Evolutionary conservation across 2,329 filamentous ascomycete genomes (phyloP), one percentile per base, ranked within the genome.

Genomic region (Phyllosticta capitalensis): DNA sequence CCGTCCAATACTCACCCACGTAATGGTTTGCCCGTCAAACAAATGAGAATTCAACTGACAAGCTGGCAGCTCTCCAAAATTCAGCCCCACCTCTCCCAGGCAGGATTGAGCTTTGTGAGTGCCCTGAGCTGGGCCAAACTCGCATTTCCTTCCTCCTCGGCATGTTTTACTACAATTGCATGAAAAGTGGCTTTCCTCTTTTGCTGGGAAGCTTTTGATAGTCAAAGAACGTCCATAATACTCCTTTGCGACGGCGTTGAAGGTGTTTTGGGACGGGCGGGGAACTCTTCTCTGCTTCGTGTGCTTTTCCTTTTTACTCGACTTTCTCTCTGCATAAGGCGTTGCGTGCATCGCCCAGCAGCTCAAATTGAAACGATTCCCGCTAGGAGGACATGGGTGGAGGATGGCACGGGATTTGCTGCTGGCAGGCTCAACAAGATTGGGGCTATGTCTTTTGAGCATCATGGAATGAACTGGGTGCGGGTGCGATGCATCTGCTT

Each of bases 1-100:
- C 86, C 84, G 5, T 87, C 81, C 67, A 90, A 89, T 65, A 83
- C 79, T 69, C 73, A 81, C 66, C 78, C 72, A 68, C 74, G 24
- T 26, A 26, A 26, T 26, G 24, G 7, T 26, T 26, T 26, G 7
- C 4, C 3, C 3, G 7, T 7, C 24, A 26, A 26, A n/a, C n/a
- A 26, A 4, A 26, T 26, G 24, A n/a, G 24, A 26, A 26, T 26
- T 26, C 24, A 26, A 7, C 24, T 26, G 4, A 26, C 24, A 26
- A 26, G 4, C 4, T 26, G 4, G 24, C 24, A 26, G 24, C 78
- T 82, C 30, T 81, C 84, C 69, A 28, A 65, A 65, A 20, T 78
- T 76, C 65, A 77, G 75, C 61, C 75, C 76, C 22, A 77, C 74
- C 75, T 57, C 59, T 19, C 55, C 59, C 10, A 50, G 59, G 9